Conservation (phyloP, 352 stramenopile genomes). For the Pythium guiyangense region DNA sequence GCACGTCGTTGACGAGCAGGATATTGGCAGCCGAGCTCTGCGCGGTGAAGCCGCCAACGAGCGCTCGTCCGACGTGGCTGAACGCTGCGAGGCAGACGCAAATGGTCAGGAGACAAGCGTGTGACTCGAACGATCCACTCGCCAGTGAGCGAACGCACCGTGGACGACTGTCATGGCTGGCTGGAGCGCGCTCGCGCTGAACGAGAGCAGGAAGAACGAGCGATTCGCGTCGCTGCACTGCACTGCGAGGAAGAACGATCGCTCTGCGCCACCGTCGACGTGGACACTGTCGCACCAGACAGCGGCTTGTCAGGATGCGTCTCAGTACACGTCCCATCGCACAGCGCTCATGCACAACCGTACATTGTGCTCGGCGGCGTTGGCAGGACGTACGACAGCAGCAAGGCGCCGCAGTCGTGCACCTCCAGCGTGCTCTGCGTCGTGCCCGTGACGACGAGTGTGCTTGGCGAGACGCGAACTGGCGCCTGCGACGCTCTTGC, state of each 20-base stretch:
- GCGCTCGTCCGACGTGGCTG: conserved; percentile 36
- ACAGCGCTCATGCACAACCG: conserved; percentile 4
- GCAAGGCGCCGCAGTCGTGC: conserved; percentile 33
- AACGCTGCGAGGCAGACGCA: conserved; percentile 24
- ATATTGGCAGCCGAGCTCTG: conserved; percentile 20
- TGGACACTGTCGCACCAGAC: conserved; percentile 17
- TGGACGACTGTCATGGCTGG: conserved; percentile 37
- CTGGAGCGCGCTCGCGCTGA: conserved; percentile 25
- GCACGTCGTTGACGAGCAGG: conserved; percentile 37
- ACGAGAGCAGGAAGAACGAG: conserved; percentile 48
- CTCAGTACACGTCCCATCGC: background rate
- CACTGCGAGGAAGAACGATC: conserved; percentile 22
- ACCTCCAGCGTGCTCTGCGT: conserved; percentile 42
- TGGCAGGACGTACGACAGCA: conserved; percentile 42
- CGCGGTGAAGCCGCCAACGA: conserved; percentile 26
- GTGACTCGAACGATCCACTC: background rate
- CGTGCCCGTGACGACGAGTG: conserved; percentile 40
- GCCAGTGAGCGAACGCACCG: conserved; percentile 20
- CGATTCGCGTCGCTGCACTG: conserved; percentile 35
- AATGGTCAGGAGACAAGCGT: background rate
- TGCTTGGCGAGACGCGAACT: conserved; percentile 15
- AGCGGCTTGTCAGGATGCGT: background rate
- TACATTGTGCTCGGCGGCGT: conserved; percentile 41
- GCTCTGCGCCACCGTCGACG: conserved; percentile 7
- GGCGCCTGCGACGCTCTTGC: background rate